Evolutionary conservation across 768 basidiomycete genomes (phyloP).

Genomic region (Daedaleopsis nitida): DNA sequence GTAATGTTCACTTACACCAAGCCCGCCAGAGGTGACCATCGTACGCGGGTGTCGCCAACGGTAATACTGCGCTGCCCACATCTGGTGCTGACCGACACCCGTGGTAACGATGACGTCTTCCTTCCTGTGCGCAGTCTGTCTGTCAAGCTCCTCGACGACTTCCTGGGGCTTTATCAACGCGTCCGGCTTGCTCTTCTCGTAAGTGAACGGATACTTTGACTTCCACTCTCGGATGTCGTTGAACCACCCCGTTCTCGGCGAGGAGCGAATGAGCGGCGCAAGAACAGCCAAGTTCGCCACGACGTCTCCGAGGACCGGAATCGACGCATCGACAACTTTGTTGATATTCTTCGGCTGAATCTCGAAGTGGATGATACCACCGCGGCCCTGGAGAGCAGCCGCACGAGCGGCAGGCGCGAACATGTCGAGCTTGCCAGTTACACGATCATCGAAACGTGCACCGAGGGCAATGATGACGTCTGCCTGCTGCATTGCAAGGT

Average conservation of each 20-base stretch:
- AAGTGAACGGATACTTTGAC: slow-evolving; percentile 87
- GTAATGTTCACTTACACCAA: slow-evolving; percentile 65
- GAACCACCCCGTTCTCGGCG: slow-evolving; percentile 81
- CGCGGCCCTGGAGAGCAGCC: slow-evolving; percentile 82
- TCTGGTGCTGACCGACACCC: slow-evolving; percentile 99
- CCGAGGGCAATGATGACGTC: slow-evolving; percentile 98
- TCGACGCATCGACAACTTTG: slow-evolving; percentile 94
- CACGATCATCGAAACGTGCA: slow-evolving; percentile 96
- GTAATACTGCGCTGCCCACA: slow-evolving; percentile 98
- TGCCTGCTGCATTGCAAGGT: slow-evolving; percentile 95
- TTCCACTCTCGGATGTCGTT: slow-evolving; percentile 85
- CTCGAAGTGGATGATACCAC: slow-evolving; percentile 99
- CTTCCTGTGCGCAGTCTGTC: slow-evolving; percentile 76
- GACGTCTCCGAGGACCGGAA: slow-evolving; percentile 94
- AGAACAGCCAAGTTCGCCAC: slow-evolving; percentile 78
- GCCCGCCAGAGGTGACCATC: slow-evolving; percentile 92
- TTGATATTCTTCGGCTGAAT: slow-evolving; percentile 99
- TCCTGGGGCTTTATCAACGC: slow-evolving; percentile 93
- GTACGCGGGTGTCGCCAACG: slow-evolving; percentile 87
- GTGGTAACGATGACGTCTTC: slow-evolving; percentile 88
- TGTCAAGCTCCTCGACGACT: slow-evolving; percentile 90
- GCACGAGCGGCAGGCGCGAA: slow-evolving; percentile 92
- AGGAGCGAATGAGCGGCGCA: slow-evolving; percentile 71
- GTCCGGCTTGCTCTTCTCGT: slow-evolving; percentile 59
- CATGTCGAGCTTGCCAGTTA: slow-evolving; percentile 84